Evolutionary conservation across 2,329 filamentous ascomycete species (phyloP), one percentile per base, ranked within the genome.

Genomic region (Leptosphaerulina australis): DNA sequence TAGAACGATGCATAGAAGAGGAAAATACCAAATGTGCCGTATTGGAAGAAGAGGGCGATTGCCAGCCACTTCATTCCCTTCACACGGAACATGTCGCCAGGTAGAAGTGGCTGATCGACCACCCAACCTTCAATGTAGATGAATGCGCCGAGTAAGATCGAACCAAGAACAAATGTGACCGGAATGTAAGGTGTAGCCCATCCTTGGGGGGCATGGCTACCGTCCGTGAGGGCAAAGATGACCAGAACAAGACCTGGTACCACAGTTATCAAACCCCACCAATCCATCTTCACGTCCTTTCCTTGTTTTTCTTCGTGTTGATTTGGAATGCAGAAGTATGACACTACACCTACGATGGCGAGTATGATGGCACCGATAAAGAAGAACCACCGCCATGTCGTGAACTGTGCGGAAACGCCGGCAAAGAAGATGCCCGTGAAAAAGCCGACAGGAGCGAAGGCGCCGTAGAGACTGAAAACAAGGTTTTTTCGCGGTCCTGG

Each of bases 131-230:
- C 87, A 3, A 92, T 77, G 53, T 90, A 92, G 5, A 87, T 77
- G 9, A 88, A 84, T 0, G 74, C 72, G 1, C 71, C 73, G 1
- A 94, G 75, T 6, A 87, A 70, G 0, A 89, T 48, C 5, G 81
- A 72, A 0, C 89, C 89, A 1, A 88, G 29, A 3, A 85, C 73
- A 36, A 93, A 81, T 0, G 84, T 83, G 8, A 85, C 75, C 30
- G 82, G 82, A 28, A 93, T 85, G 58, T 91, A 90, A 1, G 87
- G 86, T 0, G 86, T 90, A n/a, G 71, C 76, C 88, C 89, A 93
- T 1, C 86, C 83, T 2, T 84, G 67, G 0, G 85, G 81, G 0
- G 87, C 87, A 67, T 90, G 84, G 0, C 85, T 82, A 6, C 85
- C 86, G 37, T 90, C 86, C 0, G 88, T 91, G 41, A 94, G 81